Percentiles rank a stretch among this genome's conserved stretches.
Conservation (phyloP, 116 monocot species). For the Thalassia testudinum region DNA sequence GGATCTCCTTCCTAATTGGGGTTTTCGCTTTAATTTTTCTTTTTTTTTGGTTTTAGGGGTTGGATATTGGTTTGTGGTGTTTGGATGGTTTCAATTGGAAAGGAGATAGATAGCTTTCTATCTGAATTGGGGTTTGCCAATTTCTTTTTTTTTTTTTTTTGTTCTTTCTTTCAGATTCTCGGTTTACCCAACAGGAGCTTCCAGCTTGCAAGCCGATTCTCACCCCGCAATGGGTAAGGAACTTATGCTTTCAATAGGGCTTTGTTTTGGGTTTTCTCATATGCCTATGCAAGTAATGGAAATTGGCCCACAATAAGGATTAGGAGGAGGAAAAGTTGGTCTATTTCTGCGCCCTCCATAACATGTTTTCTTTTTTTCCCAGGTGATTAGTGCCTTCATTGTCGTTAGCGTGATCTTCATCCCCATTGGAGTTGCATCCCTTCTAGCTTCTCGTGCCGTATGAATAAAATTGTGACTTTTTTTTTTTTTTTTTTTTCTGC, state of each 20-base stretch:
- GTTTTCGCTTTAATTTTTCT: background rate
- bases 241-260: too few species aligned
- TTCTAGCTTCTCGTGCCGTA: constrained; percentile 71
- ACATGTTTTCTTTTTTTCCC: background rate
- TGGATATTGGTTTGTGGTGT: background rate
- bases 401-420: constrained; percentile 63
- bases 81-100: background rate
- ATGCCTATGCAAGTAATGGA: background rate
- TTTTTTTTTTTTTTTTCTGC: background rate
- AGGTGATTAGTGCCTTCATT: constrained; percentile 79
- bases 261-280: background rate
- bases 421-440: constrained; percentile 62
- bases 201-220: constrained; percentile 56
- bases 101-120: too few species aligned
- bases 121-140: background rate
- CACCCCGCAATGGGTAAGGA: constrained; percentile 36
- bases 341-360: too few species aligned
- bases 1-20: background rate
- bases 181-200: constrained; percentile 46
- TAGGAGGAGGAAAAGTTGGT: too few species aligned
- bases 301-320: too few species aligned
- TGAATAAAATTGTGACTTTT: background rate
- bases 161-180: constrained; percentile 11
- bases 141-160: background rate
- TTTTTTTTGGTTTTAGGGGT: background rate